Conservation (phyloP, 1,284 basidiomycete species). For the Bondarzewia mesenterica region DNA sequence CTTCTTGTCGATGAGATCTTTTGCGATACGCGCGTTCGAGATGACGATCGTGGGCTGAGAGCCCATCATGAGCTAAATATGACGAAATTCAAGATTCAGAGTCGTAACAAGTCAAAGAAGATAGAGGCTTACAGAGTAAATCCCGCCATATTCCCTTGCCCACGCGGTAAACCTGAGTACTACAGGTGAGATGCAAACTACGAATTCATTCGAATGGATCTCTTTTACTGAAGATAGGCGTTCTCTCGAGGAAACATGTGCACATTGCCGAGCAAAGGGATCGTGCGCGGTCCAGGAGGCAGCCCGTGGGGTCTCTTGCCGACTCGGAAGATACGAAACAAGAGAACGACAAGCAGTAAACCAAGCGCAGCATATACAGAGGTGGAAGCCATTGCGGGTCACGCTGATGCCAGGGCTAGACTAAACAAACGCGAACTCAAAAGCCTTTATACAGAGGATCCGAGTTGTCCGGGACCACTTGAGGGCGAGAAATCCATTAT, state of each 20-base stretch:
- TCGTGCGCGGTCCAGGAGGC: slow-evolving; percentile 27
- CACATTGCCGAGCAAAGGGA: slow-evolving; percentile 24
- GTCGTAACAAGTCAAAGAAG: too few relatives aligned
- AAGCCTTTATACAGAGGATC: too few relatives aligned
- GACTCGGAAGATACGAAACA: background rate
- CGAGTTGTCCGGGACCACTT: too few relatives aligned
- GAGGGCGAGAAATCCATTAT: too few relatives aligned
- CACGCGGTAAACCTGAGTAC: background rate
- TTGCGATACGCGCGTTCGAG: background rate
- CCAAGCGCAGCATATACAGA: background rate
- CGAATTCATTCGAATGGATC: background rate
- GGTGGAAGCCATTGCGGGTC: background rate
- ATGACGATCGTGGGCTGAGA: background rate
- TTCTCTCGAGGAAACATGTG: slow-evolving; percentile 19
- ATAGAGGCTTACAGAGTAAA: background rate
- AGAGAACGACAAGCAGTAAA: background rate
- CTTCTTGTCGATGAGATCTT: slow-evolving; percentile 2
- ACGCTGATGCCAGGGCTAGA: too few relatives aligned
- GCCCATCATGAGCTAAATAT: background rate
- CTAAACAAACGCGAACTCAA: too few relatives aligned
- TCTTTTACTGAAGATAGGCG: slow-evolving; percentile 17
- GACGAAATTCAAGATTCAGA: background rate
- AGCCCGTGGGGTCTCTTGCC: slow-evolving; percentile 3
- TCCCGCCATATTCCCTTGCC: slow-evolving; percentile 2
- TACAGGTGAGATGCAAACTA: background rate